Base-by-base conservation (phyloP, 228 moss, liverwort and hornwort genomes). In the Sphagnum fallax region DNA sequence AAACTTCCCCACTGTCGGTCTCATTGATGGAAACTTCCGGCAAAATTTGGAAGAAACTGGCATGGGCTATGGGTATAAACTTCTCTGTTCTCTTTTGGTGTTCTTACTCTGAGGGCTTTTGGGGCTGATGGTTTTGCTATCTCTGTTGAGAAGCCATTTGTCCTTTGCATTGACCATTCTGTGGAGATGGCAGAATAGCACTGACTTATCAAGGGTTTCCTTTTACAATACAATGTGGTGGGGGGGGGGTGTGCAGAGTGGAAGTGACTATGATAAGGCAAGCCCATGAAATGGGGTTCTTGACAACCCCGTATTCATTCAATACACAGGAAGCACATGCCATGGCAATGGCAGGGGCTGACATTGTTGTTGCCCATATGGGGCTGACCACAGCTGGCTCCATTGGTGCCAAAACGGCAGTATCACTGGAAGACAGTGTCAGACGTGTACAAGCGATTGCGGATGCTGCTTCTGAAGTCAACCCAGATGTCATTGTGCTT, bases 41-140 rank as follows among this genome's bases (percentile, higher is more conserved):
- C 91, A 91, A 79, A 96, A 91, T 74, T 79, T 96, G 60, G 96
- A 96, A 69, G 96, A 96, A 81, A 96, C 96, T 52, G 96, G 96
- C 75, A 93, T 96, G 96, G 96, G 96, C 66, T 96, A 87, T 77
- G 85, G 96, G 96, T 96, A 73, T 18, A 32, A 32, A 32, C 32
- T 32, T 32, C 32, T 32, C 32, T 32, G 32, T 32, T 3, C 32
- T 32, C 32, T 32, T 32, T 32, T 32, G 32, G 32, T 32, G 32
- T 32, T 32, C 32, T 32, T 32, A 3, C 32, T 32, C 32, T 32
- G 32, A 32, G 32, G 32, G 32, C 32, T 32, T 32, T 32, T 32
- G 32, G 32, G 32, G 32, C 32, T 32, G 2, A 32, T 32, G 32
- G 32, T 32, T 32, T 32, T 32, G 32, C 32, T 32, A 32, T 32